Percentiles rank a stretch among this genome's conserved stretches.
Evolutionary conservation across 2,329 filamentous ascomycete species (phyloP).

Genomic region (Penicillium sp.): DNA sequence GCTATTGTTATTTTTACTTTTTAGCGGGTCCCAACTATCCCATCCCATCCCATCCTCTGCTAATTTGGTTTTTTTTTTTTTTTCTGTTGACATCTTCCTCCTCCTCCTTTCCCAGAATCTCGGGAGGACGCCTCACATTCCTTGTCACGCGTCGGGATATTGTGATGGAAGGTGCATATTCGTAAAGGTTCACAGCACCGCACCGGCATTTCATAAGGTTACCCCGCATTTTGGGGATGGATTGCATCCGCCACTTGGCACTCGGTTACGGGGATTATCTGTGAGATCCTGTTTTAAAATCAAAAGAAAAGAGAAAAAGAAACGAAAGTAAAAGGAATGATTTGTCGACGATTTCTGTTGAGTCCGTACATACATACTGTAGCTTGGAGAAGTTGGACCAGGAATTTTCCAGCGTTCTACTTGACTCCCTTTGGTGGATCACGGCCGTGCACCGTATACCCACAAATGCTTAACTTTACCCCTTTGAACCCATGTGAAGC

Average conservation of each 20-base stretch:
- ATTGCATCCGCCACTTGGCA: neutral
- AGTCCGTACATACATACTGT: too few relatives aligned
- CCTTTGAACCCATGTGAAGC: slow-evolving; percentile 10
- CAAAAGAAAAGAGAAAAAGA: neutral
- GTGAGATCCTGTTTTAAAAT: neutral
- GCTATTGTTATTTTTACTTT: neutral
- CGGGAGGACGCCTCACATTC: neutral
- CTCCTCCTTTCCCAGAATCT: neutral
- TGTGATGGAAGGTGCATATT: slow-evolving; percentile 19
- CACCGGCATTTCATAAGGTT: slow-evolving; percentile 2
- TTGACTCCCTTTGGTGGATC: slow-evolving; percentile 7
- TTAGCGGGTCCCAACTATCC: neutral
- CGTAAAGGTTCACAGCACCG: neutral
- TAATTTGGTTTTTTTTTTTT: too few relatives aligned
- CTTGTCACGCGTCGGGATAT: slow-evolving; percentile 4
- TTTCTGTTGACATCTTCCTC: neutral
- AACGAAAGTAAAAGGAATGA: neutral
- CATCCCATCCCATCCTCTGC: too few relatives aligned
- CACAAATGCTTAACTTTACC: slow-evolving; percentile 20
- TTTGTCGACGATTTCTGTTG: too few relatives aligned
- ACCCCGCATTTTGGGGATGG: slow-evolving; percentile 17
- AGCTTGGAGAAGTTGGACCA: neutral
- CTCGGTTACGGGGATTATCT: neutral
- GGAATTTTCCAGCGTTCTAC: neutral
- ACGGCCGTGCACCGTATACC: slow-evolving; percentile 17